phyloP scores from a whole-genome alignment of 2,329 filamentous ascomycete genomes.

The Arachnopeziza araneosa region DNA sequence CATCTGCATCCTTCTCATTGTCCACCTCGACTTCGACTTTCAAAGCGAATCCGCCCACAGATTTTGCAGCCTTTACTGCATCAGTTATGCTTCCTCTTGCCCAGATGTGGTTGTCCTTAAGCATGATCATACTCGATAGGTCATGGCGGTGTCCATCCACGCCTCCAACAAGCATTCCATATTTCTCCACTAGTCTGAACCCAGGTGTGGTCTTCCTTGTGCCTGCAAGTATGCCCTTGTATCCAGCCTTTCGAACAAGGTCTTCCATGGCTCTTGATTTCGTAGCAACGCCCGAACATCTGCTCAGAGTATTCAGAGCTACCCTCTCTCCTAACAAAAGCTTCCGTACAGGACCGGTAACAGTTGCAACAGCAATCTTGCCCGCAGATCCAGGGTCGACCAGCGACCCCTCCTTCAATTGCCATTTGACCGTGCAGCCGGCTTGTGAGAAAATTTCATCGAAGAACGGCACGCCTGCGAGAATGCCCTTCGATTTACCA shows the following conservation, averaged over 20 bases:
- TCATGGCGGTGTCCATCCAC: slow-evolving; percentile 91
- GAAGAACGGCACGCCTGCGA: slow-evolving; percentile 93
- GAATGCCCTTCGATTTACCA: slow-evolving; percentile 68
- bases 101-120: slow-evolving; percentile 99
- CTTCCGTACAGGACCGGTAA: slow-evolving; percentile 75
- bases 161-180: slow-evolving; percentile 91
- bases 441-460: slow-evolving; percentile 87
- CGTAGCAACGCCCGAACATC: slow-evolving; percentile 87
- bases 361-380: slow-evolving; percentile 67
- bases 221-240: slow-evolving; percentile 79
- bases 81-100: slow-evolving; percentile 79
- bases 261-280: slow-evolving; percentile 51
- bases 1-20: slow-evolving; percentile 79
- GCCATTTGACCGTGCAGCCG: slow-evolving; percentile 89
- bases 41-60: slow-evolving; percentile 79
- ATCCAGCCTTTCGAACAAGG: slow-evolving; percentile 61
- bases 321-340: slow-evolving; percentile 84
- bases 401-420: slow-evolving; percentile 65
- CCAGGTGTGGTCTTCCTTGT: slow-evolving; percentile 97
- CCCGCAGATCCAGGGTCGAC: slow-evolving; percentile 51
- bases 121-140: slow-evolving; percentile 91
- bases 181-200: slow-evolving; percentile 94
- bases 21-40: slow-evolving; percentile 97
- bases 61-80: slow-evolving; percentile 77
- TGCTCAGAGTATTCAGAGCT: slow-evolving; percentile 81